Evolutionary conservation across 768 basidiomycete species (phyloP).

Genomic region (Lactarius quietus): DNA sequence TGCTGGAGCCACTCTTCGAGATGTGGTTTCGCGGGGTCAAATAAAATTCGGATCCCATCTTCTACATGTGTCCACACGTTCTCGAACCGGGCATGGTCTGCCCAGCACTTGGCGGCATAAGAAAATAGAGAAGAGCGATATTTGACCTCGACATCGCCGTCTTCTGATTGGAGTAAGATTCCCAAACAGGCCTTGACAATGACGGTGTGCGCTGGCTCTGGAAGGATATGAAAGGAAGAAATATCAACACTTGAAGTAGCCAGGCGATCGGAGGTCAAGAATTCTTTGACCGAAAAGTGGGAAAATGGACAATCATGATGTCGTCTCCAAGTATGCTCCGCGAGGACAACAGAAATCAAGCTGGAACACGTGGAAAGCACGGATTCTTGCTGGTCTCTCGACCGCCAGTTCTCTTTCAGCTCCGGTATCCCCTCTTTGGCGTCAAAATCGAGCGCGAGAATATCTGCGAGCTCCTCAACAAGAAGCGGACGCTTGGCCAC

Average conservation of each 20-base stretch:
- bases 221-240: neutral
- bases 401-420: neutral
- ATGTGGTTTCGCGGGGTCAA: neutral
- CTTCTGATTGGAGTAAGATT: neutral
- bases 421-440: neutral
- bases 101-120: neutral
- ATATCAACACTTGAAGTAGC: neutral
- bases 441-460: neutral
- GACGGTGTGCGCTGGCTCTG: neutral
- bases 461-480: neutral
- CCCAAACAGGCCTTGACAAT: neutral
- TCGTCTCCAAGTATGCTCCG: no score
- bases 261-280: neutral
- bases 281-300: neutral
- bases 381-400: neutral
- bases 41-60: neutral
- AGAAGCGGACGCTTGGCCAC: neutral
- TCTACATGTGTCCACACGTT: neutral
- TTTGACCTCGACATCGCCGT: accelerated
- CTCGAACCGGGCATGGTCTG: neutral
- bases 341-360: neutral
- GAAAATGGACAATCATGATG: neutral
- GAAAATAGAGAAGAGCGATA: neutral
- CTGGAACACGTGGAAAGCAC: neutral
- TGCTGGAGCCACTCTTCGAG: neutral